Evolutionary conservation across 2,329 filamentous ascomycete species (phyloP), one percentile per base, ranked within the genome.

Genomic region (Beauveria brongniartii): DNA sequence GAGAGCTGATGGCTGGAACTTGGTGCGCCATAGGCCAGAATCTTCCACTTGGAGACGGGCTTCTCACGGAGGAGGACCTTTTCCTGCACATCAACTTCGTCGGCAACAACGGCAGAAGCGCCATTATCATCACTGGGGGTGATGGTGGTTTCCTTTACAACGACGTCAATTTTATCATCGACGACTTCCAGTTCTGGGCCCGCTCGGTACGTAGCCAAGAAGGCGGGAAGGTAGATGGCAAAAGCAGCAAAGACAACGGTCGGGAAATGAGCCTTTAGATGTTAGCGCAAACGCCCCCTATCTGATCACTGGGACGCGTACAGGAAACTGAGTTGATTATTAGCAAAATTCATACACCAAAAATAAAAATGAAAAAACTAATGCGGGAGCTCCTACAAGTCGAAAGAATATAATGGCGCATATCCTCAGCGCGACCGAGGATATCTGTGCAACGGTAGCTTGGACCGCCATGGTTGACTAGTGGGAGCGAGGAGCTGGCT

Each of bases 1-100:
- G 86, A 80, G 24, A 86, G 67, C 14, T 83, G 76, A 56, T 86
- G 91, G n/a, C 79, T 81, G 7, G 88, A 83, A 67, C 86, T 91
- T 1, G 94, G 93, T 0, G 88, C 76, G 3, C 94, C 94, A 3
- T 84, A 84, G 26, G 95, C 74, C 7, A 97, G 77, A 3, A 90
- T 89, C 65, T 80, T 82, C 65, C 88, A 75, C 1, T 83, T 75
- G 24, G 79, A 78, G 2, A 82, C 72, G 14, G 82, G 77, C 66
- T 82, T 82, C 68, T 87, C 78, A 55, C 82, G 76, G 18, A 89
- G 67, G 12, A 84, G 69, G 4, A 89, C 73, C 0, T 81, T 86
- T 70, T 92, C 87, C 61, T 85, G 71, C 26, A 91, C 76, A 30
- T 84, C 80, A 41, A 91, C 75, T 62, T 85, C 77, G 61, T 81